phyloP scores from a whole-genome alignment of 2,329 filamentous ascomycete genomes.

The Neodidymelliopsis sp. region DNA sequence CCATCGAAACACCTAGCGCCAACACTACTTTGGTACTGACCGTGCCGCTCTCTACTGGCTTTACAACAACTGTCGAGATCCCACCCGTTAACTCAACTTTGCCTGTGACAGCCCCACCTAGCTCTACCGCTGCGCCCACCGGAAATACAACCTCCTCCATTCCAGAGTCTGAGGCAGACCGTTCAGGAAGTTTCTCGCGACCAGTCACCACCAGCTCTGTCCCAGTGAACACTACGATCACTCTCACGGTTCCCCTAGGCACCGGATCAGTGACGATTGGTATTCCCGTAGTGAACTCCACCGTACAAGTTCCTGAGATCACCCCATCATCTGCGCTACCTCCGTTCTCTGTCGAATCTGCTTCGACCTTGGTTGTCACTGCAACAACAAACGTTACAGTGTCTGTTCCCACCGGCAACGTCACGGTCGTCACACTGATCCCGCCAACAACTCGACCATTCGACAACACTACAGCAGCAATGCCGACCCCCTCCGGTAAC shows the following conservation, averaged over 20 bases:
- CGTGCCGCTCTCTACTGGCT: conserved; percentile 5
- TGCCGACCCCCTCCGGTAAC: conserved; percentile 13
- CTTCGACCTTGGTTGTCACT: conserved; percentile 1
- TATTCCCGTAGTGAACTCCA: conserved; percentile 10
- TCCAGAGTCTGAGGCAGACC: conserved; percentile 2
- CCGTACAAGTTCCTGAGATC: background rate
- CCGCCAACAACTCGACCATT: conserved; percentile 14
- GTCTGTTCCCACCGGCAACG: conserved; percentile 9
- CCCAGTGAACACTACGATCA: background rate
- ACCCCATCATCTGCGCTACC: background rate
- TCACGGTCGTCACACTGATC: conserved; percentile 4
- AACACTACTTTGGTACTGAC: conserved; percentile 4
- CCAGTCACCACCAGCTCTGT: background rate
- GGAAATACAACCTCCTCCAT: conserved; percentile 3
- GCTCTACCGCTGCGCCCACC: background rate
- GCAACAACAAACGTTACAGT: conserved; percentile 13
- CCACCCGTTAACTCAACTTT: background rate
- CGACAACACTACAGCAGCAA: conserved; percentile 5
- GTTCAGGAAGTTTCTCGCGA: conserved; percentile 1
- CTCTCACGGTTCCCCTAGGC: conserved; percentile 1
- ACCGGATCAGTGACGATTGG: background rate
- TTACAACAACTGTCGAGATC: background rate
- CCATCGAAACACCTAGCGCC: conserved; percentile 2
- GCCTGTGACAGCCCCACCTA: background rate
- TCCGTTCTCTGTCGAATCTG: conserved; percentile 5